Evolutionary conservation across 2,329 filamentous ascomycete genomes (phyloP).

Genomic region (Ophiocordyceps camponoti-floridani): DNA sequence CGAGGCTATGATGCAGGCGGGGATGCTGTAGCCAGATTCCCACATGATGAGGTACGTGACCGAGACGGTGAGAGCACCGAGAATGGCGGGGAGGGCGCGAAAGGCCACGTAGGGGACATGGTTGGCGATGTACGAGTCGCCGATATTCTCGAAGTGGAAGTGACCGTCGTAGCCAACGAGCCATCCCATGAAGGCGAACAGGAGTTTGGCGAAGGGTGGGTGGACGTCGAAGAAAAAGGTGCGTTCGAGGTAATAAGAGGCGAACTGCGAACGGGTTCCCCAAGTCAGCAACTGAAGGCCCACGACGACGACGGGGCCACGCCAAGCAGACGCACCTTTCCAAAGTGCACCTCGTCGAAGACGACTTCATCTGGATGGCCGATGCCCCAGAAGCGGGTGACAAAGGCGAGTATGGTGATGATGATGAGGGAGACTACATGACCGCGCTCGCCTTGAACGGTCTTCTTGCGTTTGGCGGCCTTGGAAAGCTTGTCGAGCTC

Average conservation of each 20-base stretch:
- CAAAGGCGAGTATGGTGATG: constrained; percentile 69
- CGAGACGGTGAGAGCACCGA: constrained; percentile 86
- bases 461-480: constrained; percentile 14
- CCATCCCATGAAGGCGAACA: constrained; percentile 95
- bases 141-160: constrained; percentile 98
- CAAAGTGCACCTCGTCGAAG: constrained; percentile 98
- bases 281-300: neutral
- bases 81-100: constrained; percentile 76
- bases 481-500: constrained; percentile 33
- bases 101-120: constrained; percentile 96
- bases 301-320: neutral
- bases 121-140: constrained; percentile 93
- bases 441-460: constrained; percentile 50
- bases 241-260: constrained; percentile 74
- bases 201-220: constrained; percentile 91
- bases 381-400: constrained; percentile 92
- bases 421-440: constrained; percentile 64
- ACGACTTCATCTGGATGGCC: constrained; percentile 91
- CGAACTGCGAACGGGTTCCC: constrained; percentile 30
- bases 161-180: constrained; percentile 91
- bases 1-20: constrained; percentile 74
- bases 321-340: constrained; percentile 52
- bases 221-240: constrained; percentile 99
- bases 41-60: constrained; percentile 96
- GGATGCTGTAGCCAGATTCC: constrained; percentile 95